A percentile compares a stretch with the other conserved stretches of the same genome.
phyloP scores from a whole-genome alignment of 805 yeast genomes.

The Yamadazyma akitaensis region DNA sequence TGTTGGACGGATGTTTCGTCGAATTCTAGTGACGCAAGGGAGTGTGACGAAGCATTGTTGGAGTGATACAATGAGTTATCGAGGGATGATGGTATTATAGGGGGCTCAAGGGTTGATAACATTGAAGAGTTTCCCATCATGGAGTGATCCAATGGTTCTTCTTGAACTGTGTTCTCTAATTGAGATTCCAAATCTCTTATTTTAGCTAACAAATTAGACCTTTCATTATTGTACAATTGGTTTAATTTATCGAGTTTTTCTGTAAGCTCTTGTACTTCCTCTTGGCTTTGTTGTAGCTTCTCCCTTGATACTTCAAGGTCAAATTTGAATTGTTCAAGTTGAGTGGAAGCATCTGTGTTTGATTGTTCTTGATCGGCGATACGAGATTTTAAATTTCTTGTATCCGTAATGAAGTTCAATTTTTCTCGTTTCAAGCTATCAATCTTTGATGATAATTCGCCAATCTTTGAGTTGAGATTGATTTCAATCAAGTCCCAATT shows the following conservation, averaged over 20 bases:
- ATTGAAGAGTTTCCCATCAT: neutral
- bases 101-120: neutral
- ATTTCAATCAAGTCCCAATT: constrained; percentile 84
- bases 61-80: constrained; percentile 3
- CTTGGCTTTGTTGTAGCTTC: constrained; percentile 1
- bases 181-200: constrained; percentile 15
- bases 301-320: constrained; percentile 1
- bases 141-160: neutral
- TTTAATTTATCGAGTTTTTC: constrained; percentile 32
- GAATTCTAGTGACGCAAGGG: constrained; percentile 4
- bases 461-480: constrained; percentile 37
- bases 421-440: constrained; percentile 29
- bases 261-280: neutral
- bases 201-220: constrained; percentile 24
- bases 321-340: neutral
- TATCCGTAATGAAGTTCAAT: constrained; percentile 31
- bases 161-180: neutral
- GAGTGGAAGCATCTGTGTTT: neutral
- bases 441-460: constrained; percentile 25
- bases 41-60: constrained; percentile 3
- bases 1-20: constrained; percentile 1
- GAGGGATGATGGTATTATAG: neutral
- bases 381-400: constrained; percentile 10
- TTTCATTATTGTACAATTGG: constrained; percentile 29
- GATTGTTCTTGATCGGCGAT: constrained; percentile 1